Evolutionary conservation across 2,329 filamentous ascomycete genomes (phyloP), one percentile per base, ranked within the genome.

Genomic region (Cladosporium sp.): DNA sequence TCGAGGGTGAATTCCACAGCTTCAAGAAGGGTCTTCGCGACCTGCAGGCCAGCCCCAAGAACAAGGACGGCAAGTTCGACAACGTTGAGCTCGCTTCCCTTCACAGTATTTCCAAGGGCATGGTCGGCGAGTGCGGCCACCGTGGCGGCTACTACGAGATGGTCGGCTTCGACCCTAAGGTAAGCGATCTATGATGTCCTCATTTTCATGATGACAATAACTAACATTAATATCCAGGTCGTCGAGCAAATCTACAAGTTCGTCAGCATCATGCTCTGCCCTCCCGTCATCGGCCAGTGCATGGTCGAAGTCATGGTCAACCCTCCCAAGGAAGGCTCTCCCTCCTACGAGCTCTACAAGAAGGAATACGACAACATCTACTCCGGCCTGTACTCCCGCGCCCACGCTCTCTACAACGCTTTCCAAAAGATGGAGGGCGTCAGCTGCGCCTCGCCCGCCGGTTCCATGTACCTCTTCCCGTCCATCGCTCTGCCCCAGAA

Each of bases 401-500:
- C 95, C 47, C 86, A 84, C 67, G 93, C 95, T 7, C 85, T 99
- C 59, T 95, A 96, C 81, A 86, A 93, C 74, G 93, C 94, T 32
- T 99, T 99, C 81, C 84, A 88, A 78, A 82, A 92, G 77, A 98
- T 99, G 95, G 94, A 98, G 80, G 95, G 95, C 66, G 94, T 99
- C 67, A 87, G 93, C 78, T 97, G 93, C 81, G 90, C 91, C 74
- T 85, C 88, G 72, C 95, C 95, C 65, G 91, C 97, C 86, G 95
- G 95, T 68, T 90, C 91, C 77, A 99, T 99, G 95, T 99, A 99
- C 83, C 90, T 99, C 74, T 99, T 98, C 87, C 95, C 95, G 28
- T 95, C 92, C 73, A 96, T 99, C 81, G 88, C 84, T 38, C 84
- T 99, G 28, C 87, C 95, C 1, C 73, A 81, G 28, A 92, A 92